Base-by-base conservation (phyloP, 257 asterid genomes). In the Nicotiana attenuata region DNA sequence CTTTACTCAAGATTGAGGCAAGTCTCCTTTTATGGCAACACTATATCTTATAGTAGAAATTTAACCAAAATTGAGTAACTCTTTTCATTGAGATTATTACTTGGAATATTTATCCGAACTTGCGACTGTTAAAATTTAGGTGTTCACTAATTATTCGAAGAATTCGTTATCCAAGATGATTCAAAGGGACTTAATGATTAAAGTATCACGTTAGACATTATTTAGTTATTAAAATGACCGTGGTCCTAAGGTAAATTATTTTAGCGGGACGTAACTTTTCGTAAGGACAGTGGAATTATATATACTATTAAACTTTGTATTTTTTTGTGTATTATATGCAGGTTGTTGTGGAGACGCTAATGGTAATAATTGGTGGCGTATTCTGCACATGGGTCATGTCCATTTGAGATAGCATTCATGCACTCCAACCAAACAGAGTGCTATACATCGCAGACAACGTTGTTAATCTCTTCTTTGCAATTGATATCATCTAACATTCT, bases 331-430 rank as follows among this genome's bases (percentile, higher is more conserved):
- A 41, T n/a, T 81, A 5, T 50, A 15, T 88, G 88, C 79, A 95
- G 98, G 92, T n/a, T 91, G 90, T 78, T 96, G 99, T n/a, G 99
- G 98, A 92, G 92, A 88, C 96, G 5, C 7, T 89, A 26, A 96
- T 96, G 97, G 97, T 92, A 8, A 4, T 88, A 0, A 41, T 96
- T n/a, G 87, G 98, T 96, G 78, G 91, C 91, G 9, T 92, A 93
- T 81, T 92, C 97, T 24, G 97, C n/a, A n/a, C 88, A 14, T 96
- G 99, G 99, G 90, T 87, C n/a, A 0, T 93, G 92, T 47, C 99
- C 97, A 0, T 96, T 91, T 68, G 95, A 96, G 87, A 92, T 96
- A 0, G 92, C 97, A 17, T 96, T 96, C 76, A 84, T 93, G 7
- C 78, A 69, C 69, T 88, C 91, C 0, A 85, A 83, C 1, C 91